Percentiles rank a stretch among this genome's conserved stretches.
Conservation (phyloP, 2,329 filamentous ascomycete species). For the Curvularia sp. region DNA sequence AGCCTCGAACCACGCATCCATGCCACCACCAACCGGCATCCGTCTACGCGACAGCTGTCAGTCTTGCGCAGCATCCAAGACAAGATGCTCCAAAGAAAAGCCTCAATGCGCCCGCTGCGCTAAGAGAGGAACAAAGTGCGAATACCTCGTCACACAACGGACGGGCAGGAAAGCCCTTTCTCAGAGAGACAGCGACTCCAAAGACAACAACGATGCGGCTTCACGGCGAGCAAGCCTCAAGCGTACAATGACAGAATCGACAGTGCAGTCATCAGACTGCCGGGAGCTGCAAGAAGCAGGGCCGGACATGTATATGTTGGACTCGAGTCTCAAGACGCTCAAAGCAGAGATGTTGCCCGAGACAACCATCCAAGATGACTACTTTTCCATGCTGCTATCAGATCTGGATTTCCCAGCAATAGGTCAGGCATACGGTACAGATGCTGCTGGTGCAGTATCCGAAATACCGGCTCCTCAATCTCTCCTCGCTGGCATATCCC, state of each 20-base stretch:
- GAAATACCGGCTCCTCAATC: background rate
- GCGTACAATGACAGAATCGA: background rate
- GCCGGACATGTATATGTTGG: background rate
- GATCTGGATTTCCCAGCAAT: background rate
- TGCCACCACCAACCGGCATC: conserved; percentile 1
- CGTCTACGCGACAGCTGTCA: conserved; percentile 4
- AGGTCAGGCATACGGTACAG: background rate
- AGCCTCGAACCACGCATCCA: background rate
- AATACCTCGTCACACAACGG: conserved; percentile 5
- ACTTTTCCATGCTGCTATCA: background rate
- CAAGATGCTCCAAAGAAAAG: conserved; percentile 2
- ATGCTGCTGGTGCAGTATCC: background rate
- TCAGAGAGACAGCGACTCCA: background rate
- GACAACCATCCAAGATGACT: background rate
- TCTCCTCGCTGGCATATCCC: background rate
- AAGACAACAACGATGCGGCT: background rate
- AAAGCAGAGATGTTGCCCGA: background rate
- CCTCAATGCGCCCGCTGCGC: background rate
- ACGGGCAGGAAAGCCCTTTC: background rate
- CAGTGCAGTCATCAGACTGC: background rate
- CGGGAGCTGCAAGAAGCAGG: background rate
- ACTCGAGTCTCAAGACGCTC: background rate
- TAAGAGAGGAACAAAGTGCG: background rate
- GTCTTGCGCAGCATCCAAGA: conserved; percentile 3
- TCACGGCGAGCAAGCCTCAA: background rate